phyloP scores from a whole-genome alignment of 176 grass and related monocot genomes.

The bread wheat (Triticum aestivum) region DNA sequence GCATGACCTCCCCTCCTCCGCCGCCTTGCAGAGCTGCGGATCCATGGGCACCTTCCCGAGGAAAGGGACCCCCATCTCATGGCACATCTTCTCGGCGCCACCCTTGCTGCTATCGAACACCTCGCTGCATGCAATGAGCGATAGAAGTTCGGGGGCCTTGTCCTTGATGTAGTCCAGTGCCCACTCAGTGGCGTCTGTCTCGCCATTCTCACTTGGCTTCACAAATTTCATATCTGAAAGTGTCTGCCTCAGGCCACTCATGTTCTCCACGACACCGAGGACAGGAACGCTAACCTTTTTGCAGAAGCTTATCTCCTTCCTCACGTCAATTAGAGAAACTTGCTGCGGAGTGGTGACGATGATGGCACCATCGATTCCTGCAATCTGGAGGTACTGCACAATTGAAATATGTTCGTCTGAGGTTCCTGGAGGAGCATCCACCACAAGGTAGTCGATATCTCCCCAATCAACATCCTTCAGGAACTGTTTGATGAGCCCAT shows the following conservation, averaged over 20 bases:
- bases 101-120: slow-evolving; percentile 67
- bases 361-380: too few species aligned
- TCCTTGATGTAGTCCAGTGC: slow-evolving; percentile 55
- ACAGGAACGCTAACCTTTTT: slow-evolving; percentile 10
- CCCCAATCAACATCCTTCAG: too few species aligned
- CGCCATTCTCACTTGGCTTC: slow-evolving; percentile 39
- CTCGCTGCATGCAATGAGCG: slow-evolving; percentile 54
- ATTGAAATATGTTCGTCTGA: too few species aligned
- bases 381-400: too few species aligned
- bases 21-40: slow-evolving; percentile 61
- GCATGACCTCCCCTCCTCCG: slow-evolving; percentile 76
- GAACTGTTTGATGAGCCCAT: background rate
- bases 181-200: slow-evolving; percentile 56
- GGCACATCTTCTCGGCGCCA: slow-evolving; percentile 72
- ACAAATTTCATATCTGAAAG: slow-evolving; percentile 61
- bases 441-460: too few species aligned
- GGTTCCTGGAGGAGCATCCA: too few species aligned
- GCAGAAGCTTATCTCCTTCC: background rate
- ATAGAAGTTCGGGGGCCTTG: slow-evolving; percentile 58
- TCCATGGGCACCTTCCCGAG: slow-evolving; percentile 84
- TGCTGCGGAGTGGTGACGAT: background rate
- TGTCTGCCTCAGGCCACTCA: slow-evolving; percentile 68
- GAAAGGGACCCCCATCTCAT: slow-evolving; percentile 72
- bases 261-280: slow-evolving; percentile 67
- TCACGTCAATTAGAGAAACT: background rate